Evolutionary conservation across 768 basidiomycete species (phyloP).

Genomic region (Suillus weaverae): DNA sequence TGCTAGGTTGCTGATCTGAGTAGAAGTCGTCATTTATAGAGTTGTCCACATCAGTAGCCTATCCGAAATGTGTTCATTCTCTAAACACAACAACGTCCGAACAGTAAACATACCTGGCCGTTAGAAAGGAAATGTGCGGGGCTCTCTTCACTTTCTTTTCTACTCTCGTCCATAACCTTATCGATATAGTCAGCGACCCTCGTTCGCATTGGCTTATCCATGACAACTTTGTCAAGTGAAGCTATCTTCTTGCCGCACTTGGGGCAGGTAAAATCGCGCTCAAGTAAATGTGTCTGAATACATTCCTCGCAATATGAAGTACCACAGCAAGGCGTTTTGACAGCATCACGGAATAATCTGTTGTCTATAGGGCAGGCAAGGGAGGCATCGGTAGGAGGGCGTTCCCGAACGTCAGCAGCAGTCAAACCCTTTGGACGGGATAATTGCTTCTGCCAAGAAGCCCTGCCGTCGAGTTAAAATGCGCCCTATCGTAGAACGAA

Average conservation of each 20-base stretch:
- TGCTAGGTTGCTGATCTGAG: slow-evolving; percentile 67
- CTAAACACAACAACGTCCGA: background rate
- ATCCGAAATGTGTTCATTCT: slow-evolving; percentile 6
- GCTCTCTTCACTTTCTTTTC: slow-evolving; percentile 58
- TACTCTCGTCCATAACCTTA: slow-evolving; percentile 74
- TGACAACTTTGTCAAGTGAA: slow-evolving; percentile 81
- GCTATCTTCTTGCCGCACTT: slow-evolving; percentile 86
- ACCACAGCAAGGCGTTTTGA: slow-evolving; percentile 93
- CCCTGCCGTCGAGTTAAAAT: slow-evolving; percentile 45
- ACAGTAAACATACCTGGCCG: slow-evolving; percentile 39
- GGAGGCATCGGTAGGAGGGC: slow-evolving; percentile 72
- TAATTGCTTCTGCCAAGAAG: slow-evolving; percentile 93
- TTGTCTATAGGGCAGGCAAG: slow-evolving; percentile 90
- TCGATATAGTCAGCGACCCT: slow-evolving; percentile 84
- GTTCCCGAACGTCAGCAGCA: slow-evolving; percentile 86
- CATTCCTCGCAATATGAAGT: slow-evolving; percentile 96
- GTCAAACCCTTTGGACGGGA: slow-evolving; percentile 78
- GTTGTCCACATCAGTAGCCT: slow-evolving; percentile 28
- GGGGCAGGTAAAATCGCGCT: slow-evolving; percentile 94
- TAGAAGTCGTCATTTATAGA: slow-evolving; percentile 65
- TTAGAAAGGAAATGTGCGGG: slow-evolving; percentile 9
- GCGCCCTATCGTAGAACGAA: background rate
- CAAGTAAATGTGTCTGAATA: slow-evolving; percentile 90
- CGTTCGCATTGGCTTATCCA: slow-evolving; percentile 78
- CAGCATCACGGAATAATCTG: slow-evolving; percentile 90